Evolutionary conservation across 2,329 filamentous ascomycete genomes (phyloP).

Genomic region (Lojkania enalia): DNA sequence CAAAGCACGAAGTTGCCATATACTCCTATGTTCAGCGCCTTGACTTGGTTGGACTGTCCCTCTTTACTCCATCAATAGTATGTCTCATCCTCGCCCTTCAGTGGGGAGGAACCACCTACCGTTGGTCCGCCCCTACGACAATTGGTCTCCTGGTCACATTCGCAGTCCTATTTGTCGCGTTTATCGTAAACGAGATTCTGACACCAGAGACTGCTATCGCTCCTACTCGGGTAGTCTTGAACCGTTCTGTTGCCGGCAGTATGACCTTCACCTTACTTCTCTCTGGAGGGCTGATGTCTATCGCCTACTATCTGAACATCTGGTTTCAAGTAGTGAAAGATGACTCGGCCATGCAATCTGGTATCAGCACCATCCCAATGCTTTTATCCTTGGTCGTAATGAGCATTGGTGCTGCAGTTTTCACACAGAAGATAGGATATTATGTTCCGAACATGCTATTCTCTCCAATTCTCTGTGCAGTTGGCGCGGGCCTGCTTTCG

Average conservation of each 20-base stretch:
- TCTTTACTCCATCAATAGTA: slow-evolving; percentile 41
- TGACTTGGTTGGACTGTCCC: slow-evolving; percentile 47
- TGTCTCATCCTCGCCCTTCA: slow-evolving; percentile 25
- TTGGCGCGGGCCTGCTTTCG: slow-evolving; percentile 48
- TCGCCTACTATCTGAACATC: not conserved
- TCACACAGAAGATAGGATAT: slow-evolving; percentile 30
- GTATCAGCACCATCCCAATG: slow-evolving; percentile 3
- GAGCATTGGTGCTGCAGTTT: not conserved
- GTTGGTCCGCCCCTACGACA: slow-evolving; percentile 44
- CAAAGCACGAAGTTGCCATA: slow-evolving; percentile 24
- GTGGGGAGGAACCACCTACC: slow-evolving; percentile 39
- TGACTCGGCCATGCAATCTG: not conserved
- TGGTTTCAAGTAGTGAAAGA: slow-evolving; percentile 10
- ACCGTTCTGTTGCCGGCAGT: slow-evolving; percentile 3
- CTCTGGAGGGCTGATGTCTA: not conserved
- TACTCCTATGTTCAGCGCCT: slow-evolving; percentile 40
- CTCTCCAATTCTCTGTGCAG: slow-evolving; percentile 19
- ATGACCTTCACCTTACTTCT: not conserved
- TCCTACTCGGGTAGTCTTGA: slow-evolving; percentile 1
- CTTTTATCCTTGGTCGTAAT: not conserved
- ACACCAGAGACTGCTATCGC: slow-evolving; percentile 10
- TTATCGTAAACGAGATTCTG: slow-evolving; percentile 36
- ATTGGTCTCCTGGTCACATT: slow-evolving; percentile 41
- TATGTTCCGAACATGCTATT: slow-evolving; percentile 46
- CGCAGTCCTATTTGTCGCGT: slow-evolving; percentile 37